A percentile compares a stretch with the other conserved stretches of the same genome.
Evolutionary conservation across 2,329 filamentous ascomycete species (phyloP).

Genomic region (Ophiostoma montium): DNA sequence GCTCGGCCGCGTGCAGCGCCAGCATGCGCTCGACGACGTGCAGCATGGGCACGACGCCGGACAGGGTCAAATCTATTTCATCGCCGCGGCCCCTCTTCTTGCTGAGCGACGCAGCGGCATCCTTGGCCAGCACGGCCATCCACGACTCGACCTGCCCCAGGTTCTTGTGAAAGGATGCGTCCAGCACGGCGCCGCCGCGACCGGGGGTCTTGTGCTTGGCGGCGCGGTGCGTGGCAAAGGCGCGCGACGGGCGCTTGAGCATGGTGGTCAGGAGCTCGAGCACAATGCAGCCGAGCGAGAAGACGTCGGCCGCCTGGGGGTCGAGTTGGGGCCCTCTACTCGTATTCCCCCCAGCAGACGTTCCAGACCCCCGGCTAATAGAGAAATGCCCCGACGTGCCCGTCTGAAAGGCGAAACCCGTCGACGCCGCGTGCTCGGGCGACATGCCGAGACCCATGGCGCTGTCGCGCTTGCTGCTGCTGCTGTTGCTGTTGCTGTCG

Average conservation of each 20-base stretch:
- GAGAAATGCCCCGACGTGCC: slow-evolving; percentile 21
- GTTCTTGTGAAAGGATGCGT: slow-evolving; percentile 61
- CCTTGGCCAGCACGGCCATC: slow-evolving; percentile 47
- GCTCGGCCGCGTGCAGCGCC: slow-evolving; percentile 33
- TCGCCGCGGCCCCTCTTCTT: slow-evolving; percentile 22
- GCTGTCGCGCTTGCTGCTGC: slow-evolving; percentile 17
- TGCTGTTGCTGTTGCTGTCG: slow-evolving; percentile 10
- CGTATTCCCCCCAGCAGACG: too few species aligned
- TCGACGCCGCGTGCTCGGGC: slow-evolving; percentile 17
- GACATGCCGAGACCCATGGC: slow-evolving; percentile 17
- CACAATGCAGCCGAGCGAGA: slow-evolving; percentile 58
- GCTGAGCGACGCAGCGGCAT: slow-evolving; percentile 25
- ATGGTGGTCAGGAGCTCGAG: slow-evolving; percentile 57
- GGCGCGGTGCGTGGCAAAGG: slow-evolving; percentile 52
- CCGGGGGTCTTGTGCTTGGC: slow-evolving; percentile 47
- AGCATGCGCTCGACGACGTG: slow-evolving; percentile 42
- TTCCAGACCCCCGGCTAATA: slow-evolving; percentile 26
- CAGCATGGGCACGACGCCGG: slow-evolving; percentile 37
- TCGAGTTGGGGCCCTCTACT: slow-evolving; percentile 29
- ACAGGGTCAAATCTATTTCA: slow-evolving; percentile 28
- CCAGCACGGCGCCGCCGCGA: slow-evolving; percentile 45
- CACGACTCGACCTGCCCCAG: slow-evolving; percentile 53
- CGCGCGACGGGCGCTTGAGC: slow-evolving; percentile 50
- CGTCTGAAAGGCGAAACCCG: background rate
- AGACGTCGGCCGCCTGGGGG: slow-evolving; percentile 52